Base-by-base conservation (phyloP, 495 filamentous ascomycete species). In the Cercophora scortea region DNA sequence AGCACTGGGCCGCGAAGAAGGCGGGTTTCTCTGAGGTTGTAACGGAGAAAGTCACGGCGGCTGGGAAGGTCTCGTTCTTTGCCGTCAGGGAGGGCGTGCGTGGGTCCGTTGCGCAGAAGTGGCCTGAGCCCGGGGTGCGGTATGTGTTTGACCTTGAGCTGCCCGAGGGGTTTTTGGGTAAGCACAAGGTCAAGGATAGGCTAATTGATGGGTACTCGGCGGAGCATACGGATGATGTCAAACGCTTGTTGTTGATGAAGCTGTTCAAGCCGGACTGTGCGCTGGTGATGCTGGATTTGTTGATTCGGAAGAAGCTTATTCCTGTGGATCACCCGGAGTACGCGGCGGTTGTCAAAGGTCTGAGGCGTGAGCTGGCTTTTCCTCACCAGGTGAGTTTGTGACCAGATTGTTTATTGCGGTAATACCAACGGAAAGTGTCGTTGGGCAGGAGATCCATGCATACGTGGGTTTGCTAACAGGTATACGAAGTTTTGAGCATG, bases 191-290 rank as follows among this genome's bases (percentile, higher is more conserved):
- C 6, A 11, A 5, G 13, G 45, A 38, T 12, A 25, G 25, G 2
- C 25, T 2, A 5, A 39, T 48, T 17, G 34, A 35, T 7, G 46
- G 34, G 32, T 48, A 36, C 16, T 8, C 35, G 11, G 12, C 15
- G 9, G 16, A n/a, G 46, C 10, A 8, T 36, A n/a, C 36, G 32
- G 46, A 36, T 12, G 13, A 48, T 32, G 46, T 38, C 3, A 35
- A 17, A 13, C 13, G 17, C 4, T 12, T 32, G 5, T 38, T 48
- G 46, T n/a, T 48, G 4, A 17, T 1, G 11, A 39, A 18, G 25
- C 9, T 36, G 32, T 48, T 48, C 46, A 48, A 48, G 46, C 46
- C 46, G 13, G 19, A 48, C 34, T 36, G 46, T 32, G 46, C 12
- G n/a, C 16, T 48, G 12, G 46, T 48, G n/a, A 48, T 48, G 46